These are phyloP conservation scores for Fagopyrum homotropicum DNA, from an alignment of 148 eudicot species.

Conservation along the genomic window DNA sequence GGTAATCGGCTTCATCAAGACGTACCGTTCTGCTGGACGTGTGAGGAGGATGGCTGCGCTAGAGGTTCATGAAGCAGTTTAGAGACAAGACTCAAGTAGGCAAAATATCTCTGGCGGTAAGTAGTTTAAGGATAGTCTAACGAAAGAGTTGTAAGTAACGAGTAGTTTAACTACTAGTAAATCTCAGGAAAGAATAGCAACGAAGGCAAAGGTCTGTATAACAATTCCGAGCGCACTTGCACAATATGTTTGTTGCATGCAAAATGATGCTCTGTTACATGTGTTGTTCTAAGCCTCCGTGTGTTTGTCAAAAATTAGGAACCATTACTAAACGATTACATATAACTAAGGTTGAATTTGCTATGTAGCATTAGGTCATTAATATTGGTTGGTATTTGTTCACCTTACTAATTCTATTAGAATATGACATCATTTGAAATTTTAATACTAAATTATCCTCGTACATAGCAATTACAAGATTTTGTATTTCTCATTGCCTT, in stretches of 20 bases:
- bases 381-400: no score
- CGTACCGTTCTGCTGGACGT: conserved; percentile 20
- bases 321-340: no score
- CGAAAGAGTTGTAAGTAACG: background rate
- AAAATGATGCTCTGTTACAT: background rate
- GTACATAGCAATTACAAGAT: no score
- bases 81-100: background rate
- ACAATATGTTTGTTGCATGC: background rate
- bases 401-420: no score
- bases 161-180: background rate
- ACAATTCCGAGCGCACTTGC: background rate
- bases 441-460: no score
- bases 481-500: no score
- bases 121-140: background rate
- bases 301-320: no score
- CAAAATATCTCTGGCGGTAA: background rate
- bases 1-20: conserved; percentile 9
- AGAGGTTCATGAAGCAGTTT: background rate
- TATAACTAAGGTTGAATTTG: no score
- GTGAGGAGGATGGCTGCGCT: conserved; percentile 16
- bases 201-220: background rate
- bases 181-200: background rate
- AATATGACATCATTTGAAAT: no score
- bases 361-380: no score
- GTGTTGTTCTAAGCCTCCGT: no score